Evolutionary conservation across 208 protist species (phyloP).

Genomic region (Crithidia bombi): DNA sequence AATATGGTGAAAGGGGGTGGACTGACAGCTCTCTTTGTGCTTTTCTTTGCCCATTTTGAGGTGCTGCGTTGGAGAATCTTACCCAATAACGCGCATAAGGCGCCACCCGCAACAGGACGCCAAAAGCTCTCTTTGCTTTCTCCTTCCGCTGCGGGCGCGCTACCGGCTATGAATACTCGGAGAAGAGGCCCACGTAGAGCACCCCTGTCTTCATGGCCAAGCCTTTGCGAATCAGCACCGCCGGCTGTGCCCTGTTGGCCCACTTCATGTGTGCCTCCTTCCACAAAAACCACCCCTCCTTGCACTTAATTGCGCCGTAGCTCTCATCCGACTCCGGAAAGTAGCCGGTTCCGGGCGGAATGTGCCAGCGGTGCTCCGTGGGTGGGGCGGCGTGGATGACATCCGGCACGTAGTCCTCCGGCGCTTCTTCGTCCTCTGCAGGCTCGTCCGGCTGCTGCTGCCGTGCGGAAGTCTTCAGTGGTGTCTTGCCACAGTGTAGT

Average conservation of each 20-base stretch:
- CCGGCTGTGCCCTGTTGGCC: constrained; percentile 55
- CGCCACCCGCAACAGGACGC: no score
- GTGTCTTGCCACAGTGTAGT: background rate
- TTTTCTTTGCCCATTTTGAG: no score
- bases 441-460: constrained; percentile 16
- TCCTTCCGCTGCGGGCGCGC: background rate
- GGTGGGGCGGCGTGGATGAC: constrained; percentile 43
- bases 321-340: constrained; percentile 62
- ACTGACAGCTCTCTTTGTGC: no score
- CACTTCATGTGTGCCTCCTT: constrained; percentile 65
- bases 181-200: constrained; percentile 78
- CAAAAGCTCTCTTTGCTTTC: no score
- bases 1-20: no score
- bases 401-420: constrained; percentile 49
- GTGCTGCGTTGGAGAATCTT: no score
- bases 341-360: constrained; percentile 80
- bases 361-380: constrained; percentile 30
- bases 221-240: constrained; percentile 75
- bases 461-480: background rate
- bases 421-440: constrained; percentile 36
- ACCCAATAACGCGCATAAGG: no score
- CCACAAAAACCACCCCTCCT: constrained; percentile 84
- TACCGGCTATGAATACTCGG: constrained; percentile 38
- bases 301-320: constrained; percentile 78
- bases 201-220: constrained; percentile 85